Conservation (phyloP, 768 basidiomycete species). For the Lactifluus rugatus region DNA sequence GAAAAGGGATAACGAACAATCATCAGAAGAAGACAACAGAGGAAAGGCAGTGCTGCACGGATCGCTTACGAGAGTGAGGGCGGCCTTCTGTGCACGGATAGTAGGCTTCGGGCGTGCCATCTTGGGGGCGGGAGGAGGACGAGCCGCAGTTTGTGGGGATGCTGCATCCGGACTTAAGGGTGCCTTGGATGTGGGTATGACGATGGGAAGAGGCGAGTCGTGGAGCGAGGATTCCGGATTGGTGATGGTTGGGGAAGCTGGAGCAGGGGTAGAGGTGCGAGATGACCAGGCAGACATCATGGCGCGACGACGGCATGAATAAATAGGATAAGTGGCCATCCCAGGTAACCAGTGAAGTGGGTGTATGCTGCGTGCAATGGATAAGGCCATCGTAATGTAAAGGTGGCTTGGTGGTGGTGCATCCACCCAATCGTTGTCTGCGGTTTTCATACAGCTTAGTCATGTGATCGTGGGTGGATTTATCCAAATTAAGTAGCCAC, state of each 20-base stretch:
- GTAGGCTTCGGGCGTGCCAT: constrained; percentile 53
- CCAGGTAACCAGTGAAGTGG: constrained; percentile 7
- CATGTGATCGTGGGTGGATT: too few species aligned
- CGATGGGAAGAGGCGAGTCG: constrained; percentile 45
- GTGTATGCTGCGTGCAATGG: constrained; percentile 10
- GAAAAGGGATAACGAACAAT: neutral
- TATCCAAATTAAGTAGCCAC: neutral
- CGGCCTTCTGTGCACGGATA: constrained; percentile 65
- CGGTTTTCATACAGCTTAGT: too few species aligned
- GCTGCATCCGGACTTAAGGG: constrained; percentile 48
- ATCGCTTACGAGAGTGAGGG: constrained; percentile 54
- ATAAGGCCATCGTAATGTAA: too few species aligned
- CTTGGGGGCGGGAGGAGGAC: constrained; percentile 61
- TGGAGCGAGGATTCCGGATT: constrained; percentile 23
- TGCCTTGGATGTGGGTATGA: constrained; percentile 36
- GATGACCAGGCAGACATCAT: constrained; percentile 59
- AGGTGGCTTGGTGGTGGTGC: too few species aligned
- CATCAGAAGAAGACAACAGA: neutral
- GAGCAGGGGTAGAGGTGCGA: constrained; percentile 24
- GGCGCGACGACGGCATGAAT: constrained; percentile 37
- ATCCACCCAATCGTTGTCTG: too few species aligned
- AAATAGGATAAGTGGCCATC: too few species aligned
- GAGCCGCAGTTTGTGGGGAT: constrained; percentile 62
- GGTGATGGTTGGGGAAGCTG: constrained; percentile 20
- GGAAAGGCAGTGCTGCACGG: neutral